Conservation (phyloP, 179 eudicot species). For the Drosera spatulata region DNA sequence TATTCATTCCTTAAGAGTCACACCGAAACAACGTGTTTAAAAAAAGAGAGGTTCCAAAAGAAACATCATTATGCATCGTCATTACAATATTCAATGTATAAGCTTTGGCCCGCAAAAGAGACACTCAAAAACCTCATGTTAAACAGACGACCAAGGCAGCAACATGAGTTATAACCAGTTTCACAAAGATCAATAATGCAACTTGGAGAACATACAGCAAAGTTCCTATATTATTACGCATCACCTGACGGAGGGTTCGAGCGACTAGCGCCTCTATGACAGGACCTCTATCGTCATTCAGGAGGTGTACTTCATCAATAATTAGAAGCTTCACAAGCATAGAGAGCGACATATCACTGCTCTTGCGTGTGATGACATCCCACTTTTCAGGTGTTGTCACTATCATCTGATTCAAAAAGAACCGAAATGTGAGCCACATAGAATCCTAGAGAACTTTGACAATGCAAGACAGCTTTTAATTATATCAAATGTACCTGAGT, state of each 20-base stretch:
- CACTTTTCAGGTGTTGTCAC: conserved; percentile 99
- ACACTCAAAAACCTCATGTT: too few species aligned
- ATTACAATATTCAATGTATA: too few species aligned
- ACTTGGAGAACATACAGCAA: not conserved
- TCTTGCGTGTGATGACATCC: conserved; percentile 99
- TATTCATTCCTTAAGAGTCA: too few species aligned
- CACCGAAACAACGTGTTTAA: too few species aligned
- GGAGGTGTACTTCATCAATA: conserved; percentile 95
- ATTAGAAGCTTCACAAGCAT: conserved; percentile 94
- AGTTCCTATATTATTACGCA: not conserved
- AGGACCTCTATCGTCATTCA: conserved; percentile 98
- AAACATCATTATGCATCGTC: too few species aligned
- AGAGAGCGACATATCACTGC: conserved; percentile 97
- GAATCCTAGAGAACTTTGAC: not conserved
- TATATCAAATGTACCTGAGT: conserved; percentile 52
- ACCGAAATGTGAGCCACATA: conserved; percentile 3
- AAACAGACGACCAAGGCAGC: too few species aligned
- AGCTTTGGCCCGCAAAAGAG: too few species aligned
- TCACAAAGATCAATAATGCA: too few species aligned
- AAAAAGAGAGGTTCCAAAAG: too few species aligned
- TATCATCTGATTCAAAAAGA: conserved; percentile 61
- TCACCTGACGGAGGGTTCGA: conserved; percentile 97
- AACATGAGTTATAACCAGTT: too few species aligned
- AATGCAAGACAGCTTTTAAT: conserved; percentile 2
- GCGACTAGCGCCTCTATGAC: conserved; percentile 98